phyloP scores from a whole-genome alignment of 345 rosid genomes.

The Dovyalis caffra region DNA sequence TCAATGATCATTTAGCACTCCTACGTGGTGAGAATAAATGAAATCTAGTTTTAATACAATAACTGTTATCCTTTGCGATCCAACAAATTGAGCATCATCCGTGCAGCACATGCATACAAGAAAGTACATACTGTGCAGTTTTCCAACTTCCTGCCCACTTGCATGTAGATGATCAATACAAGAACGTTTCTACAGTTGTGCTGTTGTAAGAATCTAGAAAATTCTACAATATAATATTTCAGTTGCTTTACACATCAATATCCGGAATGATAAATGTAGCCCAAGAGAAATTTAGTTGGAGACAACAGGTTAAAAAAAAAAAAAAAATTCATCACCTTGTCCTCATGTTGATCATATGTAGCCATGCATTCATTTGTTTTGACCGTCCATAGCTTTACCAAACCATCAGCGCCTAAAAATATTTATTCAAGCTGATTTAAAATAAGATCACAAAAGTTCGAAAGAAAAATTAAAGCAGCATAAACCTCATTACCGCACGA shows the following conservation, averaged over 20 bases:
- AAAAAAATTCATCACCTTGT: constrained; percentile 53
- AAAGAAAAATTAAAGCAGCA: not conserved
- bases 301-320: not conserved
- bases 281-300: not conserved
- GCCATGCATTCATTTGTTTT: constrained; percentile 84
- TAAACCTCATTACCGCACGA: constrained; percentile 67
- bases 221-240: not conserved
- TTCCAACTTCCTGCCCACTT: not conserved
- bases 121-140: not conserved
- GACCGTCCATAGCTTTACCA: constrained; percentile 90
- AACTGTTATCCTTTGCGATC: not conserved
- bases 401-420: constrained; percentile 84
- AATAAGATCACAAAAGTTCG: constrained; percentile 1
- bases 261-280: not conserved
- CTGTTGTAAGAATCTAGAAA: not conserved
- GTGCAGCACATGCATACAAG: not conserved
- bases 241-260: not conserved
- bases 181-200: not conserved
- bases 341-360: constrained; percentile 91
- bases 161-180: not conserved
- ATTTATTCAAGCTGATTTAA: constrained; percentile 13
- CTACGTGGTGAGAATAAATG: not conserved
- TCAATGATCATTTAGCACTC: not conserved
- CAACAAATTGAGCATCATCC: not conserved
- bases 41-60: not conserved